Evolutionary conservation across 1,284 basidiomycete genomes (phyloP), one percentile per base, ranked within the genome.

Genomic region (Puccinia hordei): DNA sequence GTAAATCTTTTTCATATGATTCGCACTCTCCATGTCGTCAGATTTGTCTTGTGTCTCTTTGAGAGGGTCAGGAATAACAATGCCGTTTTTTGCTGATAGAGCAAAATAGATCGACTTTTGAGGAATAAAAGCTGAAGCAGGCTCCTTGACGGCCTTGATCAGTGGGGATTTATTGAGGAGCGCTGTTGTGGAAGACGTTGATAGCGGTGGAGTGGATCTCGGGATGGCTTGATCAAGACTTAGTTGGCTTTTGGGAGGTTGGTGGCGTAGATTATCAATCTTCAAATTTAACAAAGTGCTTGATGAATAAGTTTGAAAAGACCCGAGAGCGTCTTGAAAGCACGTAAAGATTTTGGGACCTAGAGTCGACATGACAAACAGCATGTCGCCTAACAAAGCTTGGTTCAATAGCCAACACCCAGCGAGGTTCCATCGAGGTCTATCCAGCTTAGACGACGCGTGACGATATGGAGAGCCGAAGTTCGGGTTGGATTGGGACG

Each of bases 61-160:
- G 57, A 81, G 69, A 44, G 38, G 74, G 46, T n/a, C 80, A 3
- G 68, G 78, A 24, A 59, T 22, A 44, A 65, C 57, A 44, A 83
- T 73, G 10, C 81, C 72, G 46, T 83, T 82, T 53, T 77, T 46
- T 15, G 82, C 73, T 19, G 81, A 81, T 24, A 83, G 74, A 44
- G 82, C 74, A 79, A 83, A 83, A 61, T 81, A 82, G n/a, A 83
- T 79, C 22, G 75, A 77, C 51, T 79, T 71, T 59, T 83, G 81
- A 17, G 82, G 82, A 38, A 83, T 79, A 81, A 83, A 72, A 27
- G 74, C 76, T 17, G 75, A 73, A 17, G 81, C 82, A 24, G 75
- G 65, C 27, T 82, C 82, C 44, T 81, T 82, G 38, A 83, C 73
- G 49, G 82, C 82, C 65, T 81, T 81, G 10, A 83, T 74, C 49